These are phyloP conservation scores for Jackrogersella minutella DNA, from an alignment of 495 filamentous ascomycete genomes.

Conservation along the genomic window DNA sequence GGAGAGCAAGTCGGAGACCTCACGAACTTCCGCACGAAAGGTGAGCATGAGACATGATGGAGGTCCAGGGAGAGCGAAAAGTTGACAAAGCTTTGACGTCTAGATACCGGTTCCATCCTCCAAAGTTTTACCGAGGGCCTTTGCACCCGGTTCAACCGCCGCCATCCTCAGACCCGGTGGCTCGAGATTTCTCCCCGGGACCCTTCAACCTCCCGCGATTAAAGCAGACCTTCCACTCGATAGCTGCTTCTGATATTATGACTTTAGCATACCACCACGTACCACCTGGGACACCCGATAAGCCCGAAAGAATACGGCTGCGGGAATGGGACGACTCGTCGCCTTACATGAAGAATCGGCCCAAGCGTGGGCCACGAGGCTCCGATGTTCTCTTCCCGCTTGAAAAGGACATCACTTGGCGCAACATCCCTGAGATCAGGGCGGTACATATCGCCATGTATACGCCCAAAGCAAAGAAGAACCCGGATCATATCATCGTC, in stretches of 20 bases:
- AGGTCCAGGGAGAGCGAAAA: not conserved
- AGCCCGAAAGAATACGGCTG: conserved; percentile 71
- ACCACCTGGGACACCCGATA: conserved; percentile 72
- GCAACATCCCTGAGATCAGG: conserved; percentile 81
- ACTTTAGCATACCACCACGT: conserved; percentile 85
- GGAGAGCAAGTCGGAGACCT: conserved; percentile 53
- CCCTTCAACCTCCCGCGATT: conserved; percentile 90
- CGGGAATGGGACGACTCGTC: conserved; percentile 89
- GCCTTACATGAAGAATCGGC: conserved; percentile 91
- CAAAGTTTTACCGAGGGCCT: conserved; percentile 92
- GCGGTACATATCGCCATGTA: conserved; percentile 84
- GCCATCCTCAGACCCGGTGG: conserved; percentile 80
- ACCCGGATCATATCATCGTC: conserved; percentile 74
- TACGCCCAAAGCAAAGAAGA: conserved; percentile 66
- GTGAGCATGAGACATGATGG: conserved; percentile 28
- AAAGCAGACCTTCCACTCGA: conserved; percentile 87
- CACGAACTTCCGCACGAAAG: conserved; percentile 50
- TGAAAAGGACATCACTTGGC: conserved; percentile 80
- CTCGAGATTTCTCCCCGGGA: conserved; percentile 88
- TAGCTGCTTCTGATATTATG: conserved; percentile 88
- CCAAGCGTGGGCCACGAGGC: conserved; percentile 82
- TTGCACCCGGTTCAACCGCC: conserved; percentile 91
- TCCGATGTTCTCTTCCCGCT: conserved; percentile 67
- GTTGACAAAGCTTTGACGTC: conserved; percentile 27
- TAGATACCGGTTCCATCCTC: conserved; percentile 92